phyloP scores from a whole-genome alignment of 495 filamentous ascomycete species.

The Hypoxylon intermedium region DNA sequence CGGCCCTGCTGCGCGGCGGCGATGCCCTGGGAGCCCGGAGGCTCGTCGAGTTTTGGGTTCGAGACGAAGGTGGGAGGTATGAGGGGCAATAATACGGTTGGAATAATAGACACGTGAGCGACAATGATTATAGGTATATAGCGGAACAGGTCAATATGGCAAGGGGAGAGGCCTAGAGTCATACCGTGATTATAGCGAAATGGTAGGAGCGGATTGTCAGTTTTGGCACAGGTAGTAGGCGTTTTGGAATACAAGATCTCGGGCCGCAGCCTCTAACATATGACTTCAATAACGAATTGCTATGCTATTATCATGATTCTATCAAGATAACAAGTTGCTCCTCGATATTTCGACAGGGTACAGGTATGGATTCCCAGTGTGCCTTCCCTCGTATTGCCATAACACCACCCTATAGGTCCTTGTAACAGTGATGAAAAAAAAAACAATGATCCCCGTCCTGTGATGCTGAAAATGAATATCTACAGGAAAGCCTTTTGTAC shows the following conservation, averaged over 20 bases:
- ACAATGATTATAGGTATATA: no score
- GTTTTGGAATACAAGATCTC: conserved; percentile 14
- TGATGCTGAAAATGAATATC: conserved; percentile 38
- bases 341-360: neutral
- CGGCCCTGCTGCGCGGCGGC: conserved; percentile 74
- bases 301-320: neutral
- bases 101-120: no score
- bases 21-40: conserved; percentile 79
- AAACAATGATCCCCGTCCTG: conserved; percentile 23
- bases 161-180: neutral
- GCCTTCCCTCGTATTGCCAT: conserved; percentile 9
- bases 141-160: neutral
- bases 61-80: conserved; percentile 58
- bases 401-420: conserved; percentile 13
- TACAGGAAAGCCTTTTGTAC: conserved; percentile 28
- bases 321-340: conserved; percentile 1
- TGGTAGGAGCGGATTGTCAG: neutral
- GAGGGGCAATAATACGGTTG: conserved; percentile 45
- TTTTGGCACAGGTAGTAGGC: no score
- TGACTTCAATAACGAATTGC: neutral
- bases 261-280: conserved; percentile 5
- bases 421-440: conserved; percentile 13
- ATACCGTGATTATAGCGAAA: neutral
- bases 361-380: conserved; percentile 8
- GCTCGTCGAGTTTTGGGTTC: conserved; percentile 81